Base-by-base conservation (phyloP, 2,329 filamentous ascomycete genomes). In the Cordyceps pruinosa region DNA sequence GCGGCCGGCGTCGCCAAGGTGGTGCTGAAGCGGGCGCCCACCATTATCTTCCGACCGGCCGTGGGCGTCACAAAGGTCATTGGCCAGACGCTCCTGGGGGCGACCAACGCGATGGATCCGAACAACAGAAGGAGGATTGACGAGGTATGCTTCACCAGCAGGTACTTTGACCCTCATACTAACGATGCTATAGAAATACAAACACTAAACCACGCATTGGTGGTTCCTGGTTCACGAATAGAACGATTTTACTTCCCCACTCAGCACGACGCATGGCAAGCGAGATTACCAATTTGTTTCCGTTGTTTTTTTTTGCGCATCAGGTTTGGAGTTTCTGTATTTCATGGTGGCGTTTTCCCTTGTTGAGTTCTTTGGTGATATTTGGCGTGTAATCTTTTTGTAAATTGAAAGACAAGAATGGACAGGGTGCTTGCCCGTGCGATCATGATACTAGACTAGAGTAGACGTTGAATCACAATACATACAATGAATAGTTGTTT, bases 11-110 rank as follows among this genome's bases (percentile, higher is more conserved):
- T 89, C 1, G 90, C 90, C 15, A 85, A 78, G 66, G 92, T 88
- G 1, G 85, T 99, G 19, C 79, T 87, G 60, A 87, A 82, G 69
- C 84, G 89, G 64, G 91, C 92, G 30, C 94, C 94, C n/a, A 97
- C 92, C 0, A 90, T 97, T 21, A 88, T 99, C 52, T 83, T 99
- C 63, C 79, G 92, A 56, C 94, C 94, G 8, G 90, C 91, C 4
- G 90, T 97, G 65, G 95, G 93, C 0, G 90, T 91, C 8, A 90
- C 87, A 35, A 93, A 93, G 71, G 93, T 87, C 0, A 85, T 96
- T 50, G 90, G 91, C 9, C 89, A 95, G 75, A 90, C 93, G 37
- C 75, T 99, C 58, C 80, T 97, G 74, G 94, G 95, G 5, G 93
- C 92, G 15, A 95, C 90, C 0, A 99, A 99, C 70, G 85, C 89